Conservation (phyloP, 2,329 filamentous ascomycete genomes). For the Pseudogymnoascus sp. region DNA sequence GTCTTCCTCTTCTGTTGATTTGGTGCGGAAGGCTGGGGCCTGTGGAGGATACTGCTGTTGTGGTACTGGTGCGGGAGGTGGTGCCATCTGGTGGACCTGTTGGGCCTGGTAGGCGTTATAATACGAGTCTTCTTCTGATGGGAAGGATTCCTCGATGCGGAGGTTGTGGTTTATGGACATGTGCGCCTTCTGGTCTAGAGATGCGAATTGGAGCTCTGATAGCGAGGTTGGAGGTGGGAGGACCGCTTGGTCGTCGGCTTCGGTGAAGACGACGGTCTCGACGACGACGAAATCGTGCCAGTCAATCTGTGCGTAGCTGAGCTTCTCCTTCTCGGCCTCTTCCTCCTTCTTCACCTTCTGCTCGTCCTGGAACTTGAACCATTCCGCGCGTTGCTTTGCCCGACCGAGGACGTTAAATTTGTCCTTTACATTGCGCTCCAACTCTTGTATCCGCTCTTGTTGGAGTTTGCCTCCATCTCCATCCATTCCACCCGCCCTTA, state of each 20-base stretch:
- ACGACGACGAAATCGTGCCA: constrained; percentile 98
- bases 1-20: constrained; percentile 9
- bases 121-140: constrained; percentile 62
- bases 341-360: constrained; percentile 88
- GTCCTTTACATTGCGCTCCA: constrained; percentile 68
- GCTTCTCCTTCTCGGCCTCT: constrained; percentile 71
- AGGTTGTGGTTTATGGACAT: constrained; percentile 71
- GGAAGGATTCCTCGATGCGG: constrained; percentile 92
- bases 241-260: constrained; percentile 76
- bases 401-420: constrained; percentile 72
- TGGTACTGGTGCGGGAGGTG: constrained; percentile 32
- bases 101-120: constrained; percentile 41
- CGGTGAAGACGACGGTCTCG: constrained; percentile 87
- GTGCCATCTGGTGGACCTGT: constrained; percentile 30
- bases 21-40: constrained; percentile 13
- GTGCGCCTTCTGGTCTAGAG: constrained; percentile 88
- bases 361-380: constrained; percentile 72
- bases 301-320: constrained; percentile 76
- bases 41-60: constrained; percentile 29
- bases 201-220: constrained; percentile 87
- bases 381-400: constrained; percentile 80
- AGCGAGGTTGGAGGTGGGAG: constrained; percentile 84
- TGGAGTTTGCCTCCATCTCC: constrained; percentile 57
- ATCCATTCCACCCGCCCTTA: constrained; percentile 60
- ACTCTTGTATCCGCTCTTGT: constrained; percentile 61